Base-by-base conservation (phyloP, 108 stramenopile species). In the Cylindrotheca closterium region DNA sequence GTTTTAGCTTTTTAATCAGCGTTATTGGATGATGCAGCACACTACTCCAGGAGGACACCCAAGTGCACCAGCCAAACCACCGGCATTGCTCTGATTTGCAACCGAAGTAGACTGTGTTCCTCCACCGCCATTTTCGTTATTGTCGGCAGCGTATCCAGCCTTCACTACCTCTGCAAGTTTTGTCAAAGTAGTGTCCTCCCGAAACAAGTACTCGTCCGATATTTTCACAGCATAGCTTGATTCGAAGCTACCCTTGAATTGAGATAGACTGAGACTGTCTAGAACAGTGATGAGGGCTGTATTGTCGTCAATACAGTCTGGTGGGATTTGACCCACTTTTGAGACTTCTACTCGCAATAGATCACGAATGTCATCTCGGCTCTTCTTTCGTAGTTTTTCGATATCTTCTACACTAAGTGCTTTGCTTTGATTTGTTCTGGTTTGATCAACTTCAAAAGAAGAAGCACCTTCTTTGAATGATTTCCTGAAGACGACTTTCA, bases 201-300 rank as follows among this genome's bases (percentile, higher is more conserved):
- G 78, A 76, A 93, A 96, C 45, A 96, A 59, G 65, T 92, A 96
- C 58, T 89, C 95, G 64, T 96, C 95, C 23, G 91, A 89, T 26
- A 96, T 52, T 19, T 81, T 51, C 52, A 81, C 77, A 7, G 69
- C 80, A 71, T 86, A 96, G 32, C 65, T 58, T 1, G 59, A 51
- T 73, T 92, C 88, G 26, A 93, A 63, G 58, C 86, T 51, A 7
- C 95, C 95, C 62, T 92, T 90, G 51, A 96, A 87, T 67, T 96
- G 95, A 26, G 90, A 84, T 0, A 96, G 60, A 1, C 60, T 79
- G 22, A 96, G 62, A 61, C 88, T 90, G 65, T 96, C 92, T 68
- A 96, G 80, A 32, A 90, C 69, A 30, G 85, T 82, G 15, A 79
- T 81, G 4, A 96, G 65, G 19, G 88, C 75, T 30, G 77, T 64